Conservation (phyloP, 1,139 yeast species). For the Kluyveromyces marxianus region DNA sequence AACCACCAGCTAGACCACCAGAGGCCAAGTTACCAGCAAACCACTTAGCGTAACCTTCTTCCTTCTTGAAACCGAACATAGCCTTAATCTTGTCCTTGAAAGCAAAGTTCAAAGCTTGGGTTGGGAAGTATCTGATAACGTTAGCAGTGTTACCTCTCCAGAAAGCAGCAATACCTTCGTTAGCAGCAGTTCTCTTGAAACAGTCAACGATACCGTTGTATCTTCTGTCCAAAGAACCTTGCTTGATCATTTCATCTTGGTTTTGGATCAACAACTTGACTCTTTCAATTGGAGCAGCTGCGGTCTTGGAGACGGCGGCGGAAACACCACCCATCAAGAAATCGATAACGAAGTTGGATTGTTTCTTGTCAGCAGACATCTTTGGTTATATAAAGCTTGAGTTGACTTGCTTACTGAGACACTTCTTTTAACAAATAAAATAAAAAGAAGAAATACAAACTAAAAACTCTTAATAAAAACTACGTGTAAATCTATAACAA, state of each 20-base stretch:
- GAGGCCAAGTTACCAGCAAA: slow-evolving; percentile 76
- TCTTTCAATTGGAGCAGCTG: slow-evolving; percentile 80
- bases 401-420: neutral
- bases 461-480: neutral
- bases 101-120: slow-evolving; percentile 78
- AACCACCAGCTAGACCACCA: slow-evolving; percentile 80
- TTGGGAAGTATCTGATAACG: slow-evolving; percentile 79
- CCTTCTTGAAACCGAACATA: slow-evolving; percentile 69
- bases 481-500: neutral
- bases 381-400: slow-evolving; percentile 4
- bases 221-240: slow-evolving; percentile 61
- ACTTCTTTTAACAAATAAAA: neutral
- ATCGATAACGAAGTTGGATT: slow-evolving; percentile 42
- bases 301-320: slow-evolving; percentile 79
- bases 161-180: slow-evolving; percentile 64
- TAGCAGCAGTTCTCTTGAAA: slow-evolving; percentile 63
- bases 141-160: slow-evolving; percentile 86
- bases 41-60: slow-evolving; percentile 57
- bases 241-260: slow-evolving; percentile 79
- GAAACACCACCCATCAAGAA: slow-evolving; percentile 79
- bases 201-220: slow-evolving; percentile 67
- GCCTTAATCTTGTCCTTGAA: slow-evolving; percentile 78
- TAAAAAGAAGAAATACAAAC: neutral
- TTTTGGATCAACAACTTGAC: slow-evolving; percentile 74
- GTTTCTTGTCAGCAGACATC: slow-evolving; percentile 21